phyloP scores from a whole-genome alignment of 108 stramenopile genomes.

The Craspedostauros australis region DNA sequence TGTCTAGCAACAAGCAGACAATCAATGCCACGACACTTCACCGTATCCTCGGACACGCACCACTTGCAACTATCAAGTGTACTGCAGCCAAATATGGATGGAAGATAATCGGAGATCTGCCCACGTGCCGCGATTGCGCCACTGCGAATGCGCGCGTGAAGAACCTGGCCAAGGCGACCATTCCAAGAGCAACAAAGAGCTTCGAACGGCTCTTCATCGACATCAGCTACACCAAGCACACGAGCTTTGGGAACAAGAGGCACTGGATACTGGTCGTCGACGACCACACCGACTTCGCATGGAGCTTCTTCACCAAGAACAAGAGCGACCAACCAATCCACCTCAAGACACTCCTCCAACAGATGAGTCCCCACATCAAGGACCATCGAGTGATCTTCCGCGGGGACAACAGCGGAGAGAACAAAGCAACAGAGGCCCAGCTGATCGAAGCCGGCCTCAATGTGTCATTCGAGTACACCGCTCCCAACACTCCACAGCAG shows the following conservation, averaged over 20 bases:
- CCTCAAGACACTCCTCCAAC: neutral
- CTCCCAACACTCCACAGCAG: slow-evolving; percentile 23
- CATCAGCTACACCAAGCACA: neutral
- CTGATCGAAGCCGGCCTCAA: neutral
- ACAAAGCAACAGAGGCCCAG: slow-evolving; percentile 3
- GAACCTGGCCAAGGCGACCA: no score
- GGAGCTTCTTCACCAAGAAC: slow-evolving; percentile 4
- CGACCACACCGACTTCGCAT: slow-evolving; percentile 2
- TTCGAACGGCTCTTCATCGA: neutral
- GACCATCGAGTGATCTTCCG: slow-evolving; percentile 6
- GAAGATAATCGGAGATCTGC: no score
- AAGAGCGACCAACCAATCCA: slow-evolving; percentile 7
- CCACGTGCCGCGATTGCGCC: no score
- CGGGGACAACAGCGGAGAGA: slow-evolving; percentile 29
- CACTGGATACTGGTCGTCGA: slow-evolving; percentile 25
- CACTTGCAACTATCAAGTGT: no score
- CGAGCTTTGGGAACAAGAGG: neutral
- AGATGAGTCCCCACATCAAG: neutral
- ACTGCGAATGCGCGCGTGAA: no score
- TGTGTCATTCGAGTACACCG: slow-evolving; percentile 18
- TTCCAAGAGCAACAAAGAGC: no score
- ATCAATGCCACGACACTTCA: no score
- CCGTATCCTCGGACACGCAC: no score
- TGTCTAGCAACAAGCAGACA: no score
- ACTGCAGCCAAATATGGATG: no score